Evolutionary conservation across 1,284 basidiomycete genomes (phyloP).

Genomic region (Ceratobasidium sp.): DNA sequence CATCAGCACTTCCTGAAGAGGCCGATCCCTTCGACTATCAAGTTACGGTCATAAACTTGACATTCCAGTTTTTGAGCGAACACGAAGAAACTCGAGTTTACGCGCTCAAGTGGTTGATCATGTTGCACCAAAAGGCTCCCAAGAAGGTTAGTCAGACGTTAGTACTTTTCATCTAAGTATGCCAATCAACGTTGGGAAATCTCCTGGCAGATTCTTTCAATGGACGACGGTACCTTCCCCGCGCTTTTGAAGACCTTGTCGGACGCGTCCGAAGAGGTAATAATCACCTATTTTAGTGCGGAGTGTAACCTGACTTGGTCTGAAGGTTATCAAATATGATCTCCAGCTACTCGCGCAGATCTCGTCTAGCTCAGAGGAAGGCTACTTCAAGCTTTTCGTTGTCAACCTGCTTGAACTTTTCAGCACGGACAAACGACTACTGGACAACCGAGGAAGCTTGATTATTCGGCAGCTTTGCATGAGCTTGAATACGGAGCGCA

Average conservation of each 20-base stretch:
- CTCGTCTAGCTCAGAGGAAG: slow-evolving; percentile 92
- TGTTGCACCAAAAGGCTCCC: slow-evolving; percentile 98
- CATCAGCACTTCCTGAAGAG: slow-evolving; percentile 59
- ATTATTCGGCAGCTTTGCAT: slow-evolving; percentile 97
- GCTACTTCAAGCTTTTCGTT: slow-evolving; percentile 97
- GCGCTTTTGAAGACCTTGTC: slow-evolving; percentile 96
- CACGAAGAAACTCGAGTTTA: slow-evolving; percentile 97
- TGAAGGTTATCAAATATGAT: slow-evolving; percentile 93
- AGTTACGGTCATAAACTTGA: slow-evolving; percentile 91
- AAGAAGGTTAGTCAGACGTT: slow-evolving; percentile 77
- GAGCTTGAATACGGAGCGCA: slow-evolving; percentile 94
- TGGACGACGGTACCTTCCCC: slow-evolving; percentile 97
- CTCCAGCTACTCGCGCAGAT: slow-evolving; percentile 97
- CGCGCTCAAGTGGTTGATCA: slow-evolving; percentile 97
- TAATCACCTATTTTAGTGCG: slow-evolving; percentile 33
- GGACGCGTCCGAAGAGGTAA: slow-evolving; percentile 94
- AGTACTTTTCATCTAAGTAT: background rate
- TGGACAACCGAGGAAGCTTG: slow-evolving; percentile 94
- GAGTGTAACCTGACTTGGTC: slow-evolving; percentile 24
- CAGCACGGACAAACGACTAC: slow-evolving; percentile 90
- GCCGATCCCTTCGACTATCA: slow-evolving; percentile 93
- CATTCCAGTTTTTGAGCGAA: slow-evolving; percentile 94
- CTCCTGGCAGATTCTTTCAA: slow-evolving; percentile 81
- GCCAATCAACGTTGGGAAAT: background rate
- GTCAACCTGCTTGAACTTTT: slow-evolving; percentile 94